Evolutionary conservation across 257 asterid species (phyloP).

Genomic region (Schizonepeta tenuifolia): DNA sequence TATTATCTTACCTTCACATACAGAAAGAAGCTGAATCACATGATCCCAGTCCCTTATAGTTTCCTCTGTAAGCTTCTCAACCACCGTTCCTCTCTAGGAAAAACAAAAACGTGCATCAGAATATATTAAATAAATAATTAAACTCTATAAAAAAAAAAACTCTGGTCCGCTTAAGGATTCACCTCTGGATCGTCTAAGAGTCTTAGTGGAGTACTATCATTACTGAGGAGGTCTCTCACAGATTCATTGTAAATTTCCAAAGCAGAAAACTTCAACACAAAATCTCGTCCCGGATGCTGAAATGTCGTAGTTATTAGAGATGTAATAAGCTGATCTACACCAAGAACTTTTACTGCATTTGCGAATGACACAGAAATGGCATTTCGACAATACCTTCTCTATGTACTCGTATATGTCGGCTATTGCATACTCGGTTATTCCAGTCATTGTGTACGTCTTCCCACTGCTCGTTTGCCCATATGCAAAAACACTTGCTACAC

Average conservation of each 20-base stretch:
- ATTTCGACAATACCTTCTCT: constrained; percentile 54
- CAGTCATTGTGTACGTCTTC: constrained; percentile 93
- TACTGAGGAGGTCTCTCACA: constrained; percentile 84
- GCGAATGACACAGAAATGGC: not conserved
- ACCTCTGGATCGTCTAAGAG: constrained; percentile 98
- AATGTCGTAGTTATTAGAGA: constrained; percentile 23
- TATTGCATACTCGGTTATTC: constrained; percentile 86
- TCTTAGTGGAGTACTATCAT: constrained; percentile 72
- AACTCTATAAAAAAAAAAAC: not conserved
- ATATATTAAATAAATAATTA: not conserved
- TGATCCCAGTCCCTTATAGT: constrained; percentile 79
- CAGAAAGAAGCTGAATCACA: constrained; percentile 71
- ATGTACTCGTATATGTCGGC: constrained; percentile 79
- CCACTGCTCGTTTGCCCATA: constrained; percentile 99
- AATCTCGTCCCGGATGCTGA: constrained; percentile 84
- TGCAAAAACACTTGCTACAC: constrained; percentile 89
- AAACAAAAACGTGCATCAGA: constrained; percentile 16
- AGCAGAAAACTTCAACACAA: constrained; percentile 80
- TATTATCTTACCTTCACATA: constrained; percentile 72
- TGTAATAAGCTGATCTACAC: constrained; percentile 2
- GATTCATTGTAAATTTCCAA: constrained; percentile 97
- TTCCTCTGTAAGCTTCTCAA: constrained; percentile 93
- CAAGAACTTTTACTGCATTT: constrained; percentile 6
- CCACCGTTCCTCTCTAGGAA: constrained; percentile 81
- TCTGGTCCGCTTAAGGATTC: constrained; percentile 13